phyloP scores from a whole-genome alignment of 257 asterid species.

The Przewalskia tangutica region DNA sequence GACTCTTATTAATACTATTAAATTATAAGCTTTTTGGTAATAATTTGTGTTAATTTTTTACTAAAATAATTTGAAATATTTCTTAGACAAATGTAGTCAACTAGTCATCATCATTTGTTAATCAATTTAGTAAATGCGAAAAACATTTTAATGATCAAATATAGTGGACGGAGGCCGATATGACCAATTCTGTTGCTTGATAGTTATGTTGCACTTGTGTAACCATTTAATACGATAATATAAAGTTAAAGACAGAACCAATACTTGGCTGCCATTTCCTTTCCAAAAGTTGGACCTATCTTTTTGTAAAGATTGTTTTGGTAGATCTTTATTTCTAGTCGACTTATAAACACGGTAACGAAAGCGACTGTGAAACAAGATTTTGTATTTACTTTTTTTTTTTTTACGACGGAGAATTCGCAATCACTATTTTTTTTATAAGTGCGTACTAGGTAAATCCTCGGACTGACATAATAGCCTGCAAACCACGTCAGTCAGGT shows the following conservation, averaged over 20 bases:
- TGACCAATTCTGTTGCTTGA: background rate
- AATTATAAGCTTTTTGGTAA: no score
- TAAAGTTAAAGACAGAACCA: background rate
- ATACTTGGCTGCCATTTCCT: conserved; percentile 2
- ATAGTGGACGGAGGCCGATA: background rate
- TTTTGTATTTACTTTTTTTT: background rate
- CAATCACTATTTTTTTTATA: no score
- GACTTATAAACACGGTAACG: background rate
- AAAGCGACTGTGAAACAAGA: background rate
- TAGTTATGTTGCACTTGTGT: background rate
- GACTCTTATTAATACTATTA: no score
- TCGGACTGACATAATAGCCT: no score
- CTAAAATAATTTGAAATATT: no score
- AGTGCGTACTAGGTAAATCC: no score
- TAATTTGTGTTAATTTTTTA: background rate
- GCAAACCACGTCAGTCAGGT: no score
- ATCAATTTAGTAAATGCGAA: background rate
- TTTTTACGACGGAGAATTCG: no score
- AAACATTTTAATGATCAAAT: background rate
- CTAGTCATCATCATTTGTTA: background rate
- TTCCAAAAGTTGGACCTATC: background rate
- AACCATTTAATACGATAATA: background rate
- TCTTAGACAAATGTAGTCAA: no score
- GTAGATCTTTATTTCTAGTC: background rate
- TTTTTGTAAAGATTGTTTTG: background rate